phyloP scores from a whole-genome alignment of 495 filamentous ascomycete genomes.

The Glarea lozoyensis region DNA sequence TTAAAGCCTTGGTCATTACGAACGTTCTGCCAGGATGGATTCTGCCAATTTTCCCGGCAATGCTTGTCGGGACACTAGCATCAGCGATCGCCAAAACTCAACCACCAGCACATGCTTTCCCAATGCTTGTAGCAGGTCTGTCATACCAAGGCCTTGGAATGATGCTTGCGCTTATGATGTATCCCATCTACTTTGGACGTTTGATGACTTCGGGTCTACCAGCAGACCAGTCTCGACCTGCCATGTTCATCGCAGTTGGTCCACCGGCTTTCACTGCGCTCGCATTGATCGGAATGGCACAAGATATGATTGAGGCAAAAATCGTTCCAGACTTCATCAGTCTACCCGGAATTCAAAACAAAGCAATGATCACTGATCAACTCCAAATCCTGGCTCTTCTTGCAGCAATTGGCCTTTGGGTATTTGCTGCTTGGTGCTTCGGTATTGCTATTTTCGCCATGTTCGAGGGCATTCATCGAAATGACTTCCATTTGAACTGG shows the following conservation, averaged over 20 bases:
- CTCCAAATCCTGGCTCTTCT: constrained; percentile 41
- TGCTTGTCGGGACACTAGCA: constrained; percentile 44
- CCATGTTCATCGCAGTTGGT: constrained; percentile 65
- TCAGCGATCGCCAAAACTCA: constrained; percentile 32
- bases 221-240: constrained; percentile 19
- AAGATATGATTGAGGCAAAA: constrained; percentile 25
- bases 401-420: constrained; percentile 57
- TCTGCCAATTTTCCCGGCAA: constrained; percentile 45
- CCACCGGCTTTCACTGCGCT: constrained; percentile 59
- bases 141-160: constrained; percentile 44
- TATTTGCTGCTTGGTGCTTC: constrained; percentile 66
- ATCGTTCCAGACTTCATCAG: constrained; percentile 28
- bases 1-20: constrained; percentile 27
- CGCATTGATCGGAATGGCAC: constrained; percentile 56
- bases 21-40: constrained; percentile 44
- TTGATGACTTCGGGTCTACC: constrained; percentile 25
- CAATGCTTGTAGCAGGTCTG: constrained; percentile 40
- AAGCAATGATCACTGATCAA: constrained; percentile 22
- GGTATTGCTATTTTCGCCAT: constrained; percentile 45
- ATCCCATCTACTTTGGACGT: constrained; percentile 26
- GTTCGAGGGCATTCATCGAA: constrained; percentile 33
- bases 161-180: constrained; percentile 40
- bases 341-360: constrained; percentile 24
- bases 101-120: constrained; percentile 28
- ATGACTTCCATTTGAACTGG: constrained; percentile 41